phyloP scores from a whole-genome alignment of 352 stramenopile species.

The Elongisporangium undulatum region DNA sequence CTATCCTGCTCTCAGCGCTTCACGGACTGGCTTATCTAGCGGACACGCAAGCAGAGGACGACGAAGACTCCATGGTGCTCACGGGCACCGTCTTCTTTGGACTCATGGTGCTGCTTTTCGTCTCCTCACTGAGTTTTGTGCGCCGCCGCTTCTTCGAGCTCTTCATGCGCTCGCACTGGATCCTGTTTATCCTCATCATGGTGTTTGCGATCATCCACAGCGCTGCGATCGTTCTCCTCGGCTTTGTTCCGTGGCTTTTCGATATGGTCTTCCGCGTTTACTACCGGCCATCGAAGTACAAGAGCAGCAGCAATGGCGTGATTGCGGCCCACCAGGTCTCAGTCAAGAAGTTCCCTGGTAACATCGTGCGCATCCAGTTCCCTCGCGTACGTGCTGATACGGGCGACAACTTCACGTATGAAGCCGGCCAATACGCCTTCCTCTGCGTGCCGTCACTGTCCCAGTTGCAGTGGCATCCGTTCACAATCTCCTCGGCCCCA shows the following conservation, averaged over 20 bases:
- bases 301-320: conserved; percentile 12
- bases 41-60: neutral
- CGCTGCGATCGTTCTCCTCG: conserved; percentile 23
- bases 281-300: conserved; percentile 21
- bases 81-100: conserved; percentile 23
- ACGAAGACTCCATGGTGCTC: conserved; percentile 2
- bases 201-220: conserved; percentile 35
- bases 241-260: conserved; percentile 25
- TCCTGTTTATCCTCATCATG: conserved; percentile 43
- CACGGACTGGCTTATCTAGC: conserved; percentile 43
- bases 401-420: conserved; percentile 26
- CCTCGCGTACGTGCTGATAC: conserved; percentile 31
- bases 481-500: conserved; percentile 78
- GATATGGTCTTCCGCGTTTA: conserved; percentile 36
- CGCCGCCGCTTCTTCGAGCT: conserved; percentile 48
- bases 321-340: conserved; percentile 25
- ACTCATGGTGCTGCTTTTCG: conserved; percentile 23
- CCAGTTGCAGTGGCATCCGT: conserved; percentile 84
- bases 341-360: conserved; percentile 18
- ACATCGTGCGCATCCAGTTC: conserved; percentile 47
- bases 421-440: conserved; percentile 74
- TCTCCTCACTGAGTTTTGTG: conserved; percentile 30
- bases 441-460: conserved; percentile 74
- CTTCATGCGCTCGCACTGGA: conserved; percentile 43
- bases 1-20: conserved; percentile 26